phyloP scores from a whole-genome alignment of 257 asterid genomes.

The Solanum habrochaites region DNA sequence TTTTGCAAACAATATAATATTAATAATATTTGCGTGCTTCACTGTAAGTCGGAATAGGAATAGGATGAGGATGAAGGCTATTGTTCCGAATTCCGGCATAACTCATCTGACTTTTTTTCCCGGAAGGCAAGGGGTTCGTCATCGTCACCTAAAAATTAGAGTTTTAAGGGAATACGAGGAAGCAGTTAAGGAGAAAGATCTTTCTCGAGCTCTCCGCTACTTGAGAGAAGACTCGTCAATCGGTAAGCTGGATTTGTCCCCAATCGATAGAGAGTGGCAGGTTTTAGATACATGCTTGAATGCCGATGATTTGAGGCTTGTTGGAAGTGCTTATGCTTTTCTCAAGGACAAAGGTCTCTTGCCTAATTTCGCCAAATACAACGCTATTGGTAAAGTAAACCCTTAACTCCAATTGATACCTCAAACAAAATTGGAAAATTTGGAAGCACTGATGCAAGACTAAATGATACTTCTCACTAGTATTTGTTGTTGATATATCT shows the following conservation, averaged over 20 bases:
- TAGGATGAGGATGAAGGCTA: neutral
- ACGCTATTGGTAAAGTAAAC: constrained; percentile 65
- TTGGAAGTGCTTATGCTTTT: constrained; percentile 60
- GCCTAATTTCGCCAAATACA: constrained; percentile 61
- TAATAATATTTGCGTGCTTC: neutral
- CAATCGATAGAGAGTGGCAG: constrained; percentile 56
- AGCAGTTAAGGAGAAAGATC: constrained; percentile 83
- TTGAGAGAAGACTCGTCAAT: constrained; percentile 26
- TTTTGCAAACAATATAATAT: neutral
- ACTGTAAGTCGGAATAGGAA: neutral
- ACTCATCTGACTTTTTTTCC: neutral
- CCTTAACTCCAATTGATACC: neutral
- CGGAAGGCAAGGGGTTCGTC: neutral
- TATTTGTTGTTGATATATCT: no score
- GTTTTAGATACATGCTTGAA: constrained; percentile 82
- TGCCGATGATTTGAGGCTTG: constrained; percentile 95
- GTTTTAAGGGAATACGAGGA: constrained; percentile 70
- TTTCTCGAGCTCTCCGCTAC: constrained; percentile 78
- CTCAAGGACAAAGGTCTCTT: constrained; percentile 55
- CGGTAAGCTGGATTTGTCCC: constrained; percentile 9
- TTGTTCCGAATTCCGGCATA: neutral
- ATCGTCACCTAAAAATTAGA: constrained; percentile 16
- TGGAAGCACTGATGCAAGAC: no score
- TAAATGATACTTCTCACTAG: no score
- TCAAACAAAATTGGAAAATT: no score